Evolutionary conservation across 306 rosid species (phyloP), one percentile per base, ranked within the genome.

Genomic region (Mimosa pudica): DNA sequence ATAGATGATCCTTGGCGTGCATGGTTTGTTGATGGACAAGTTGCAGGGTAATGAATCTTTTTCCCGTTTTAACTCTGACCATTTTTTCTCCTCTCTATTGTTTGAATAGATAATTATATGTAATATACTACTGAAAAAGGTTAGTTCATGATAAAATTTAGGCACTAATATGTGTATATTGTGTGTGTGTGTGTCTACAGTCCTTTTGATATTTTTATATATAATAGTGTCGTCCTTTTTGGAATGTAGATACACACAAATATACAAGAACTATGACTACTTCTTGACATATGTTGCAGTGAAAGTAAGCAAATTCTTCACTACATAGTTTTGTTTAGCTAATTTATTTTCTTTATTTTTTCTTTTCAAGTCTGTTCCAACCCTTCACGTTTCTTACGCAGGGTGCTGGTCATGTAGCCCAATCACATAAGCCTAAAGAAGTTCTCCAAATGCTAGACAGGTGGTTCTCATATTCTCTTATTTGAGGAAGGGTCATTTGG

Each of bases 1-100:
- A 71, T 78, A 30, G 45, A 5, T 8, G 86, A 83, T 62, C 70
- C 44, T 74, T 89, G 93, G 93, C 79, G 44, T 55, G 85, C 91
- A 57, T 87, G 89, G 91, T 85, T 87, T 68, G 88, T 85, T 7
- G 84, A 83, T 0, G 94, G 90, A 66, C 91, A 89, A 80, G 84
- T 86, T 10, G 88, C 91, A 16, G 91, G 93, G 93, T 88, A 70
- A 63, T 47, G 45, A 61, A 54, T 7, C 38, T 36, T 10, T 2
- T 68, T 17, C 45, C 16, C 24, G 7, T 58, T 69, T 16, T 60
- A 11, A 10, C 46, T 18, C 63, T 57, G 2, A 7, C 13, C 32
- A 6, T 57, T n/a, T 7, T 55, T 55, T 16, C 62, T 17, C 30
- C 30, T 55, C 7, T 55, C 0, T 17, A 55, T 8, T 55, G 62